Evolutionary conservation across 2,329 filamentous ascomycete genomes (phyloP), one percentile per base, ranked within the genome.

Genomic region (Exophiala spinifera): DNA sequence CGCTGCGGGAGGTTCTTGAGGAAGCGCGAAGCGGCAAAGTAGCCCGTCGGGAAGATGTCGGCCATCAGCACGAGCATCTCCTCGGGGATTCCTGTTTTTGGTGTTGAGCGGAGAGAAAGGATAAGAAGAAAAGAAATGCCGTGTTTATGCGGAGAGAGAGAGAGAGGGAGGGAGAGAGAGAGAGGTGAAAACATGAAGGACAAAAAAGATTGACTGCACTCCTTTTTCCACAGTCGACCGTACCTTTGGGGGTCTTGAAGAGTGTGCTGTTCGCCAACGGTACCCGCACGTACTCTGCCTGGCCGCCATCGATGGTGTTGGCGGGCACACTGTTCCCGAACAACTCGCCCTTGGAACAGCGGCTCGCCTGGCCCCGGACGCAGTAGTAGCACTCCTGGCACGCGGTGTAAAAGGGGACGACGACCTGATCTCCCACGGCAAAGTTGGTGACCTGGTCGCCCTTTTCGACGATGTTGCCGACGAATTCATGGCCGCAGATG

Each of bases 281-380:
- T 33, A 82, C 73, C 21, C 78, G 71, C 36, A 81, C 79, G 56
- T 77, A 81, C 63, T 82, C 79, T 14, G 79, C 80, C 62, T 82
- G 79, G 0, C 77, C 80, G 34, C 79, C 79, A 59, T 81, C 77
- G 15, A 77, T 72, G 0, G 69, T 70, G 60, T 83, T 78, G 19
- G 79, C 80, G 1, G 83, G 69, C 2, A 75, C 71, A 77, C 79
- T 82, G 31, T 63, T 64, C 1, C 62, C 62, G 47, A 63, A 63
- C 44, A 63, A 46, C 6, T 80, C 79, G 25, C 79, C 79, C 10
- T 73, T 75, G 13, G 68, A 68, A 65, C 81, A 84, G 51, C 80
- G 77, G 25, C 76, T 78, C 53, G 72, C 70, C 74, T 82, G 79
- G 23, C 76, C 76, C 40, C 68, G 68, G 6, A 74, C 73, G 61